These are phyloP conservation scores for Cyclotella choctawhatcheeana DNA, from an alignment of 108 stramenopile genomes.

Conservation along the genomic window DNA sequence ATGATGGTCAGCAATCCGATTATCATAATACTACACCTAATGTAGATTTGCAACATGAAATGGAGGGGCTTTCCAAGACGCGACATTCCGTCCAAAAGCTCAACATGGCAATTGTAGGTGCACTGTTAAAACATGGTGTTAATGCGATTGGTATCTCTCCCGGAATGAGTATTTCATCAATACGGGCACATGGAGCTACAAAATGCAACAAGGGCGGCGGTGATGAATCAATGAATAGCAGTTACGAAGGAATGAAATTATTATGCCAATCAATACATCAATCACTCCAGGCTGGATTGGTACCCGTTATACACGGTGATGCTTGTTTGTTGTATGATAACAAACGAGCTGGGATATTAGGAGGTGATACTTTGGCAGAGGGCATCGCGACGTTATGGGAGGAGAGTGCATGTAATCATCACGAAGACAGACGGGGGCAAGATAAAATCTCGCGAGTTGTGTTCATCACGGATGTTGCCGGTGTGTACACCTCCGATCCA, in stretches of 20 bases:
- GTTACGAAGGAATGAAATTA: slow-evolving; percentile 20
- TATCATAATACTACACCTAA: neutral
- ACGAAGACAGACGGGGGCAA: slow-evolving; percentile 9
- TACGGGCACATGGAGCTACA: slow-evolving; percentile 59
- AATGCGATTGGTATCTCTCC: slow-evolving; percentile 81
- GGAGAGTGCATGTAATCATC: neutral
- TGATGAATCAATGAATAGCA: no score
- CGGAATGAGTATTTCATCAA: slow-evolving; percentile 52
- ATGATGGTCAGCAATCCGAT: neutral
- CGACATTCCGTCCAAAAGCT: slow-evolving; percentile 70
- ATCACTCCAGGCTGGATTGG: slow-evolving; percentile 66
- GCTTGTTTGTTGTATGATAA: slow-evolving; percentile 70
- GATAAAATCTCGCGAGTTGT: slow-evolving; percentile 43
- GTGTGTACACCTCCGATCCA: slow-evolving; percentile 72
- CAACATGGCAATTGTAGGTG: slow-evolving; percentile 60
- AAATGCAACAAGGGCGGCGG: neutral
- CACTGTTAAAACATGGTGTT: slow-evolving; percentile 56
- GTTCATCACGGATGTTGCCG: slow-evolving; percentile 84
- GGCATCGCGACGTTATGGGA: slow-evolving; percentile 49
- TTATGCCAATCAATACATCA: slow-evolving; percentile 43
- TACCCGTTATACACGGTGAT: slow-evolving; percentile 87
- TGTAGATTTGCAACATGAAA: slow-evolving; percentile 17
- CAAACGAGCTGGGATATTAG: slow-evolving; percentile 61
- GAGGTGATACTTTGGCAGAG: slow-evolving; percentile 74
- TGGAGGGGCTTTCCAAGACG: slow-evolving; percentile 66